These are phyloP conservation scores for Pochonia chlamydosporia DNA, from an alignment of 2,329 filamentous ascomycete species.

Conservation along the genomic window DNA sequence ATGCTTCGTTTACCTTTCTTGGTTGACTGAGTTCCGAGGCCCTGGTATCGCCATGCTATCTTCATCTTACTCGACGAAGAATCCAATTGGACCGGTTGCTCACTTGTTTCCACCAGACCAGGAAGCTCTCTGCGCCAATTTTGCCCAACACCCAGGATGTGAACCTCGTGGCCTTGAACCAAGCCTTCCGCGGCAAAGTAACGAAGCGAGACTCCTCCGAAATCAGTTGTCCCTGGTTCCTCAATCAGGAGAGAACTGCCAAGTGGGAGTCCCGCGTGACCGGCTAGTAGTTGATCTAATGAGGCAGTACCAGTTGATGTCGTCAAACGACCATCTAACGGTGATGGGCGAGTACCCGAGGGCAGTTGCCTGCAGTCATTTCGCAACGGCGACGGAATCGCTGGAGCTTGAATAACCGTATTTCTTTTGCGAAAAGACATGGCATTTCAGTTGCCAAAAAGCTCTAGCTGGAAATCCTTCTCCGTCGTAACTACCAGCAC, in stretches of 20 bases:
- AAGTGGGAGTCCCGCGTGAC: slow-evolving; percentile 77
- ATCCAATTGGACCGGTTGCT: slow-evolving; percentile 33
- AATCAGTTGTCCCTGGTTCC: slow-evolving; percentile 91
- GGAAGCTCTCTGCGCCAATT: slow-evolving; percentile 81
- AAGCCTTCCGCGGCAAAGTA: slow-evolving; percentile 94
- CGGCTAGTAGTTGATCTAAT: slow-evolving; percentile 77
- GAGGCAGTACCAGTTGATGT: slow-evolving; percentile 89
- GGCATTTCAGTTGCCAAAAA: background rate
- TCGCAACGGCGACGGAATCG: slow-evolving; percentile 14
- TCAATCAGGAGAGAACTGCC: slow-evolving; percentile 77
- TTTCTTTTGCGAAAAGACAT: slow-evolving; percentile 58
- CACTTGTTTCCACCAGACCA: slow-evolving; percentile 48
- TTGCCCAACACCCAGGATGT: slow-evolving; percentile 75
- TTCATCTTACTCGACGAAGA: slow-evolving; percentile 76
- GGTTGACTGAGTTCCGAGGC: slow-evolving; percentile 53
- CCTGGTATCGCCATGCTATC: slow-evolving; percentile 97
- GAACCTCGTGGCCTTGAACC: slow-evolving; percentile 82
- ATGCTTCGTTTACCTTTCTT: background rate
- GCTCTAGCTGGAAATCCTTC: too few relatives aligned
- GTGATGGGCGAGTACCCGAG: slow-evolving; percentile 69
- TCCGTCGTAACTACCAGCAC: too few relatives aligned
- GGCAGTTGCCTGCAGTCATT: slow-evolving; percentile 33
- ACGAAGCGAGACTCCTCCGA: slow-evolving; percentile 73
- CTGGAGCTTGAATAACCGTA: slow-evolving; percentile 38
- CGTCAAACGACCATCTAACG: slow-evolving; percentile 77